A percentile compares a stretch with the other conserved stretches of the same genome.
Evolutionary conservation across 2,329 filamentous ascomycete species (phyloP).

Genomic region (Knoxdaviesia proteae): DNA sequence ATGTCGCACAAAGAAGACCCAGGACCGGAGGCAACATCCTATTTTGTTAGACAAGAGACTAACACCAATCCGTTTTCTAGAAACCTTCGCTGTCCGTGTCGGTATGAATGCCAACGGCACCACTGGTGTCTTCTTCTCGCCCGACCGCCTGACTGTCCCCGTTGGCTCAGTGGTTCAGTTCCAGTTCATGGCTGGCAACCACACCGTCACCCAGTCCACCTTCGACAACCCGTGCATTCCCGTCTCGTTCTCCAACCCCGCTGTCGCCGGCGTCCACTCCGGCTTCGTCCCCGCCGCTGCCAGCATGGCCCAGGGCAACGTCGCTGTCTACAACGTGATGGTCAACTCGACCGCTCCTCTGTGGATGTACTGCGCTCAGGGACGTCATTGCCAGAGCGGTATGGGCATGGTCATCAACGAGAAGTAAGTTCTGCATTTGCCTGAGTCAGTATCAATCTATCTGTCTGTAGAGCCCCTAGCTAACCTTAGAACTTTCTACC

Average conservation of each 20-base stretch:
- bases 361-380: constrained; percentile 64
- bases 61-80: not conserved
- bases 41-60: not conserved
- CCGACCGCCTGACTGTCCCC: constrained; percentile 45
- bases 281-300: constrained; percentile 45
- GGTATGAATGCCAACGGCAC: constrained; percentile 29
- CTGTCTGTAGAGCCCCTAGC: not conserved
- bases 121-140: constrained; percentile 36
- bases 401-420: constrained; percentile 64
- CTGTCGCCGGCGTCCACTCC: constrained; percentile 40
- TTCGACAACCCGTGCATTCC: constrained; percentile 42
- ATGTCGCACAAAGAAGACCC: too few relatives aligned
- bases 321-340: constrained; percentile 50
- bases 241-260: constrained; percentile 28
- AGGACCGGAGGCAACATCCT: not conserved
- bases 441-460: not conserved
- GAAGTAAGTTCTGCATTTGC: constrained; percentile 26
- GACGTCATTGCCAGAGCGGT: constrained; percentile 50
- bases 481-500: not conserved
- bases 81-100: constrained; percentile 30
- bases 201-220: constrained; percentile 59
- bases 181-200: constrained; percentile 47
- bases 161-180: constrained; percentile 47
- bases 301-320: constrained; percentile 22
- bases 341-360: constrained; percentile 49